Percentiles rank a stretch among this genome's conserved stretches.
Evolutionary conservation across 169 alveolate genomes (phyloP).

Genomic region (Perkinsus chesapeaki): DNA sequence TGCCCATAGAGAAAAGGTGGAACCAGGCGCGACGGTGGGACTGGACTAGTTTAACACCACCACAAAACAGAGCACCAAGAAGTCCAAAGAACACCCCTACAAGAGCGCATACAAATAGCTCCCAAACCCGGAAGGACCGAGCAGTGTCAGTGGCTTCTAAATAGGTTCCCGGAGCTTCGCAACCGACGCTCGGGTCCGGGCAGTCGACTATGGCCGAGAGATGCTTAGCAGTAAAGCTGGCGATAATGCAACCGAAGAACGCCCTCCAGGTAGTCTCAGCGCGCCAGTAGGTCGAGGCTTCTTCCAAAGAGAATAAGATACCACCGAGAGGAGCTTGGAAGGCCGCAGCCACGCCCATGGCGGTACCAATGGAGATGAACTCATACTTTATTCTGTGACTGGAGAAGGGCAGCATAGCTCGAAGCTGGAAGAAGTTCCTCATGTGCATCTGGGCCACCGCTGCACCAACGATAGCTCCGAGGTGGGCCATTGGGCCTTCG

Average conservation of each 20-base stretch:
- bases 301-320: neutral
- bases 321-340: constrained; percentile 8
- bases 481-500: constrained; percentile 10
- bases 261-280: neutral
- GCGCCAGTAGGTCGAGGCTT: neutral
- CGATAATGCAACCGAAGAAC: neutral
- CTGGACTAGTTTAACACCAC: neutral
- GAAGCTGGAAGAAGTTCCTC: neutral
- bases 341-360: neutral
- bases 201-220: neutral
- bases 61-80: neutral
- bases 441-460: constrained; percentile 3
- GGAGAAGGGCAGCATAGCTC: neutral
- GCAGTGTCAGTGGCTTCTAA: neutral
- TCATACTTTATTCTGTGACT: neutral
- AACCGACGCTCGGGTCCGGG: neutral
- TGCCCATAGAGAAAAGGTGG: neutral
- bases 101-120: neutral
- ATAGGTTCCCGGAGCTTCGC: neutral
- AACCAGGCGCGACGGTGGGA: neutral
- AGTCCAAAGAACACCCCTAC: neutral
- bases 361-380: neutral
- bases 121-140: neutral
- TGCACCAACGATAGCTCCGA: constrained; percentile 1
- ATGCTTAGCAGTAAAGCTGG: neutral